A percentile compares a stretch with the other conserved stretches of the same genome.
These are phyloP conservation scores for Phytophthora cactorum DNA, from an alignment of 352 stramenopile species.

Conservation along the genomic window DNA sequence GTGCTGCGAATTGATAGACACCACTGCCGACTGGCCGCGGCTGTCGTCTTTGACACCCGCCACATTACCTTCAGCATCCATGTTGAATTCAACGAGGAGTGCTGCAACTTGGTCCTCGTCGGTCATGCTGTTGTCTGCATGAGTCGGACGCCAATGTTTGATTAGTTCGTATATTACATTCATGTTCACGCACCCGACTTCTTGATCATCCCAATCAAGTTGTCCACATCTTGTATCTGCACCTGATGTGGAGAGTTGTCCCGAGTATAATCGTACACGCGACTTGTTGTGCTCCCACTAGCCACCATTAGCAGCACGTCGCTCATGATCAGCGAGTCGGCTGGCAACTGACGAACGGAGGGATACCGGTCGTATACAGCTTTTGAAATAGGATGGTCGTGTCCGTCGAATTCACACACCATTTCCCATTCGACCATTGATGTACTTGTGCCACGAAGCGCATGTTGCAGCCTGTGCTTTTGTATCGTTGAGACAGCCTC, in stretches of 20 bases:
- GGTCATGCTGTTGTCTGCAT: background rate
- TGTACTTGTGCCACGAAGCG: background rate
- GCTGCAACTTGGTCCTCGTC: constrained; percentile 20
- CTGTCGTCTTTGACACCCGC: constrained; percentile 3
- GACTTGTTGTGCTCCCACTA: constrained; percentile 20
- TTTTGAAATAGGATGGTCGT: background rate
- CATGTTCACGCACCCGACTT: background rate
- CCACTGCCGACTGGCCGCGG: background rate
- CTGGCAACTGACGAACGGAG: background rate
- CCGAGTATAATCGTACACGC: constrained; percentile 26
- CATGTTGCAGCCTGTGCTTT: background rate
- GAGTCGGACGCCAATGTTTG: background rate
- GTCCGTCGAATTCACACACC: background rate
- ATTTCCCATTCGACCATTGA: background rate
- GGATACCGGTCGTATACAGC: background rate
- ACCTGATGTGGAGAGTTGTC: background rate
- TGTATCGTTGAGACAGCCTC: background rate
- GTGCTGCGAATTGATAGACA: too few species aligned
- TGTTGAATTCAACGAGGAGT: constrained; percentile 5
- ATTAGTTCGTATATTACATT: background rate
- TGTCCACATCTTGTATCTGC: constrained; percentile 12
- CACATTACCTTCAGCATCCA: background rate
- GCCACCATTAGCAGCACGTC: constrained; percentile 7
- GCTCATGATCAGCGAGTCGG: background rate
- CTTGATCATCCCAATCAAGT: constrained; percentile 7